Evolutionary conservation across 2,329 filamentous ascomycete species (phyloP).

Genomic region (Bertia moriformis): DNA sequence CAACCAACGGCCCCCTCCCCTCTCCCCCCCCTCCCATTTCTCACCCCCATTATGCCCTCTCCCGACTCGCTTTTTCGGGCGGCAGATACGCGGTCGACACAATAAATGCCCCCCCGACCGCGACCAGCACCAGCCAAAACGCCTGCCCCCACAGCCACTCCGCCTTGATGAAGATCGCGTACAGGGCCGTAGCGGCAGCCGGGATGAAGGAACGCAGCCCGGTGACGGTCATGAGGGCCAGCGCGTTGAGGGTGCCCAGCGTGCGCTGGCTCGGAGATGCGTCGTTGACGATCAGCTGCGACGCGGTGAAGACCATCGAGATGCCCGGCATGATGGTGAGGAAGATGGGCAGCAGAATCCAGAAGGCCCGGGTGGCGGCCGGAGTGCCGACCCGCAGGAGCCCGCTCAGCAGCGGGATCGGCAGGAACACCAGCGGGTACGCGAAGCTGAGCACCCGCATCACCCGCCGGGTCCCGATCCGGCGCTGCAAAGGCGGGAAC

Average conservation of each 20-base stretch:
- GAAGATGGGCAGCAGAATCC: slow-evolving; percentile 28
- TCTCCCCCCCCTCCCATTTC: too few species aligned
- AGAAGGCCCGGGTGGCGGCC: slow-evolving; percentile 31
- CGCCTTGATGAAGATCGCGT: slow-evolving; percentile 49
- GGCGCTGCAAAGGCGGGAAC: slow-evolving; percentile 54
- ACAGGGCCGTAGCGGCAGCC: slow-evolving; percentile 51
- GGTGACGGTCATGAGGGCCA: slow-evolving; percentile 46
- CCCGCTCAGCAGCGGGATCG: slow-evolving; percentile 36
- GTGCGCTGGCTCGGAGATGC: slow-evolving; percentile 48
- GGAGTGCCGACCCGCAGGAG: slow-evolving; percentile 31
- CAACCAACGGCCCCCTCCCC: too few species aligned
- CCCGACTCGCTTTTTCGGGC: too few species aligned
- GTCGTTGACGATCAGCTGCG: slow-evolving; percentile 64
- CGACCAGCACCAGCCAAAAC: slow-evolving; percentile 43
- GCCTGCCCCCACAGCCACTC: slow-evolving; percentile 50
- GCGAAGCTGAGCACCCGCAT: slow-evolving; percentile 37
- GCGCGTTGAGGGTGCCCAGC: slow-evolving; percentile 58
- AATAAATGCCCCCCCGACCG: too few species aligned
- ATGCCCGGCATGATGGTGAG: slow-evolving; percentile 46
- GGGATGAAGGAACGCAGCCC: slow-evolving; percentile 53
- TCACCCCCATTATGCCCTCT: too few species aligned
- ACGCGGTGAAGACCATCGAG: slow-evolving; percentile 55
- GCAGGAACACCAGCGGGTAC: slow-evolving; percentile 51
- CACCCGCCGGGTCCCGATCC: slow-evolving; percentile 51
- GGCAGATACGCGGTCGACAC: too few species aligned